Evolutionary conservation across 2,329 filamentous ascomycete genomes (phyloP).

Genomic region (Emmonsia crescens): DNA sequence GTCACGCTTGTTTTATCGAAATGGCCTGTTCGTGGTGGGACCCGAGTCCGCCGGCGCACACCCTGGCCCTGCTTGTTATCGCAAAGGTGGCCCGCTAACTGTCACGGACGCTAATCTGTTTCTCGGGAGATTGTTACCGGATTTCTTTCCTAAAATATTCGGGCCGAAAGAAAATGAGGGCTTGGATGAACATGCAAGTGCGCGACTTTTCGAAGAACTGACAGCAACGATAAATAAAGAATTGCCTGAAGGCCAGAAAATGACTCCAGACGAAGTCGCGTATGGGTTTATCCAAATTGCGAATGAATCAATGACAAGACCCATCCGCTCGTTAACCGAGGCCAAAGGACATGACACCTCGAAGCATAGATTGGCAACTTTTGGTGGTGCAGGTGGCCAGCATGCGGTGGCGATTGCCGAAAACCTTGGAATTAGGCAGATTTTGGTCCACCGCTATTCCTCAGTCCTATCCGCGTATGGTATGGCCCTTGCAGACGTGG

Average conservation of each 20-base stretch:
- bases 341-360: conserved; percentile 82
- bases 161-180: conserved; percentile 72
- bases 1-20: conserved; percentile 48
- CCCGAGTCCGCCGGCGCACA: conserved; percentile 83
- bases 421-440: conserved; percentile 68
- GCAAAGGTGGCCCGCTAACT: conserved; percentile 77
- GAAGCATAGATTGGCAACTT: conserved; percentile 73
- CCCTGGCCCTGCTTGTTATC: conserved; percentile 81
- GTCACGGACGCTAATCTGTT: conserved; percentile 92
- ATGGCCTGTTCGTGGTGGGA: conserved; percentile 79
- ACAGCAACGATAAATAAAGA: conserved; percentile 65
- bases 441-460: conserved; percentile 75
- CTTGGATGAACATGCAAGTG: conserved; percentile 61
- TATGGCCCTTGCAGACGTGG: conserved; percentile 82
- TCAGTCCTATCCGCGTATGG: conserved; percentile 85
- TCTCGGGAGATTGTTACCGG: conserved; percentile 68
- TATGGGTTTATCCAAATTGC: conserved; percentile 84
- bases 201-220: conserved; percentile 60
- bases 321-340: conserved; percentile 80
- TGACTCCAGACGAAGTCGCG: conserved; percentile 72
- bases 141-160: conserved; percentile 91
- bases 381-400: conserved; percentile 82
- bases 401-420: conserved; percentile 86
- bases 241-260: conserved; percentile 47
- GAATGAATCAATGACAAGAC: conserved; percentile 82